Percentiles rank a stretch among this genome's conserved stretches.
Evolutionary conservation across 1,139 yeast species (phyloP).

Genomic region (Kodamaea arcana): DNA sequence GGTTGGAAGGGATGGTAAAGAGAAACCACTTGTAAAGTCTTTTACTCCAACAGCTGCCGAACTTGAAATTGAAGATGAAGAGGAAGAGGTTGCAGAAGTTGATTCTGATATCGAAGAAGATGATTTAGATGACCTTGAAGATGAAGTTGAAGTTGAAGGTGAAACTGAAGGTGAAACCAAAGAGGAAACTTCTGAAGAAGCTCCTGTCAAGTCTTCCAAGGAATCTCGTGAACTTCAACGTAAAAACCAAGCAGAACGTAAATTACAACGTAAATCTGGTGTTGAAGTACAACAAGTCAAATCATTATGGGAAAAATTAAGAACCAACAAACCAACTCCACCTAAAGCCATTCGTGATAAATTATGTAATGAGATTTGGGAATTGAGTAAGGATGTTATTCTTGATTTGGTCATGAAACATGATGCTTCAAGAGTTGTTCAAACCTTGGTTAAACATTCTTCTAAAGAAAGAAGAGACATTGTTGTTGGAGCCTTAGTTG

Average conservation of each 20-base stretch:
- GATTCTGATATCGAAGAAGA: slow-evolving; percentile 14
- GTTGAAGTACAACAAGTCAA: slow-evolving; percentile 81
- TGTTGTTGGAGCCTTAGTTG: slow-evolving; percentile 67
- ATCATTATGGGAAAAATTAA: slow-evolving; percentile 82
- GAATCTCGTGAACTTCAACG: slow-evolving; percentile 75
- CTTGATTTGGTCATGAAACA: slow-evolving; percentile 89
- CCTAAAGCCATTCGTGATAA: slow-evolving; percentile 76
- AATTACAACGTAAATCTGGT: slow-evolving; percentile 82
- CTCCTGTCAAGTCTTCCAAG: slow-evolving; percentile 11
- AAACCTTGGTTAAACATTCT: slow-evolving; percentile 84
- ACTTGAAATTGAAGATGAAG: slow-evolving; percentile 8
- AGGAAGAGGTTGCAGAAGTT: slow-evolving; percentile 2
- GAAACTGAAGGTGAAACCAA: slow-evolving; percentile 15
- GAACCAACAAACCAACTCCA: slow-evolving; percentile 81
- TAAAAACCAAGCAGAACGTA: slow-evolving; percentile 74
- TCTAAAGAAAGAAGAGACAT: slow-evolving; percentile 73
- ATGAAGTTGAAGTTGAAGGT: slow-evolving; percentile 20
- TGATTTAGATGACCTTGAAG: slow-evolving; percentile 17
- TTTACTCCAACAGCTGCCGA: slow-evolving; percentile 6
- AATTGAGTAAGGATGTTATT: slow-evolving; percentile 67
- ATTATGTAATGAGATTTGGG: slow-evolving; percentile 83
- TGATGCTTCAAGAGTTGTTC: slow-evolving; percentile 95
- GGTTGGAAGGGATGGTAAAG: no score
- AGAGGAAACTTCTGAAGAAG: slow-evolving; percentile 13
- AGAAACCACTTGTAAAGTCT: not conserved